phyloP scores from a whole-genome alignment of 1,284 basidiomycete species.

The Mycosarcoma maydis region DNA sequence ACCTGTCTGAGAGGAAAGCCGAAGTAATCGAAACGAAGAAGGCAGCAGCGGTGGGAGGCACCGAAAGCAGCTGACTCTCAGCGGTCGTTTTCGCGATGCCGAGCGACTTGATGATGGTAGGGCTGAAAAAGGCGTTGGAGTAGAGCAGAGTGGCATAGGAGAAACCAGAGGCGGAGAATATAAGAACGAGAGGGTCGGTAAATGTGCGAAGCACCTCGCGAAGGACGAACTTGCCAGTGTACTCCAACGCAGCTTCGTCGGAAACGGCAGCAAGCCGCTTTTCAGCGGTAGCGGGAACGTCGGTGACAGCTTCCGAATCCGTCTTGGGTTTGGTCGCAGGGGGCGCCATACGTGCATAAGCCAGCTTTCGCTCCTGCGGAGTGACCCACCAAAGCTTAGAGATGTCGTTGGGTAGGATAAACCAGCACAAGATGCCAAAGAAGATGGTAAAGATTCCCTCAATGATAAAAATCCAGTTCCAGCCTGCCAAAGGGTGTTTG shows the following conservation, averaged over 20 bases:
- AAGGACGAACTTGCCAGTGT: constrained; percentile 36
- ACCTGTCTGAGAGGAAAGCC: constrained; percentile 55
- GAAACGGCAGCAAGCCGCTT: constrained; percentile 24
- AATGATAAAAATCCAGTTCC: constrained; percentile 60
- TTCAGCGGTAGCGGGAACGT: constrained; percentile 11
- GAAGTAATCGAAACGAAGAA: constrained; percentile 53
- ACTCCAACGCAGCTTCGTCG: constrained; percentile 18
- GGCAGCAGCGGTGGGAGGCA: constrained; percentile 54
- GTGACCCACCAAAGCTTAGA: constrained; percentile 53
- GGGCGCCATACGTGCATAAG: constrained; percentile 43
- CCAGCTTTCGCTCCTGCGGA: constrained; percentile 42
- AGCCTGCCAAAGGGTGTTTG: constrained; percentile 45
- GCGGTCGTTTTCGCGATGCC: constrained; percentile 40
- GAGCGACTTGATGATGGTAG: constrained; percentile 57
- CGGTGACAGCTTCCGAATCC: constrained; percentile 14
- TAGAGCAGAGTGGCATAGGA: constrained; percentile 51
- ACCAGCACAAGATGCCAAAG: constrained; percentile 47
- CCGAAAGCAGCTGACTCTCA: constrained; percentile 55
- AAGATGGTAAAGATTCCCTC: constrained; percentile 60
- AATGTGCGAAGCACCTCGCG: constrained; percentile 50
- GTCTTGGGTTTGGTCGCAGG: constrained; percentile 1
- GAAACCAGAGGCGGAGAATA: constrained; percentile 50
- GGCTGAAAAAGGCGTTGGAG: constrained; percentile 57
- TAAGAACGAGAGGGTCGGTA: constrained; percentile 42
- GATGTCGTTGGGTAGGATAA: constrained; percentile 53